Conservation (phyloP, 1,284 basidiomycete species). For the Fomes fomentarius region DNA sequence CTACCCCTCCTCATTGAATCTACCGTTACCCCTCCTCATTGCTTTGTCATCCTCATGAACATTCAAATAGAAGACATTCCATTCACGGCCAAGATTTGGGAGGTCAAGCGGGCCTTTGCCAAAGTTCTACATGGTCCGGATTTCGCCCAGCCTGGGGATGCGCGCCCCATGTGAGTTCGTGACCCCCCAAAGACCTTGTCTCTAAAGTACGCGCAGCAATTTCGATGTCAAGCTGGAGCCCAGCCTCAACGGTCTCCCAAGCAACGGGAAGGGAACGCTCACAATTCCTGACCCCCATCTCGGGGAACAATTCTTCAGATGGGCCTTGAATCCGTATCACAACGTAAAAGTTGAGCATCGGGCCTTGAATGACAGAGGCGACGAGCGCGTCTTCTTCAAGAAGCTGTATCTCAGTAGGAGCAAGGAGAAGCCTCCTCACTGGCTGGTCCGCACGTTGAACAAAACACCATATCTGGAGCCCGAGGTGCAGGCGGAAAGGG, state of each 20-base stretch:
- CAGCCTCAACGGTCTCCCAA: constrained; percentile 51
- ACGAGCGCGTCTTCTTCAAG: constrained; percentile 41
- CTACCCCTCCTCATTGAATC: too few species aligned
- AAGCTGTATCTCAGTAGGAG: constrained; percentile 21
- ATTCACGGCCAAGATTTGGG: constrained; percentile 50
- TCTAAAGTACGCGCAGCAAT: constrained; percentile 38
- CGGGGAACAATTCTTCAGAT: constrained; percentile 49
- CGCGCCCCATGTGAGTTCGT: constrained; percentile 34
- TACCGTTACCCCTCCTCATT: too few species aligned
- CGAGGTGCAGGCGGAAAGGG: constrained; percentile 54
- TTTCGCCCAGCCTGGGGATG: constrained; percentile 43
- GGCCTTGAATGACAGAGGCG: too few species aligned
- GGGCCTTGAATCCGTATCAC: constrained; percentile 45
- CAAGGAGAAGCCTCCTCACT: constrained; percentile 11
- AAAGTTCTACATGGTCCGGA: constrained; percentile 53
- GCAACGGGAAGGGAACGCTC: constrained; percentile 58
- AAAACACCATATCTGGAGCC: constrained; percentile 70
- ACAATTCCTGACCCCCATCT: constrained; percentile 45
- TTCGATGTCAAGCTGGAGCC: constrained; percentile 58
- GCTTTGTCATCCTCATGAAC: constrained; percentile 1
- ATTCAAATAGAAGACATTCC: constrained; percentile 46
- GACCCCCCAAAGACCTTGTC: not conserved
- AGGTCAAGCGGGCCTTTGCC: constrained; percentile 57
- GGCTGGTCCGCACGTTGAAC: constrained; percentile 19
- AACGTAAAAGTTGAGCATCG: too few species aligned